Percentiles rank a stretch among this genome's conserved stretches.
These are phyloP conservation scores for Candida chauliodis DNA, from an alignment of 805 yeast species.

Conservation along the genomic window DNA sequence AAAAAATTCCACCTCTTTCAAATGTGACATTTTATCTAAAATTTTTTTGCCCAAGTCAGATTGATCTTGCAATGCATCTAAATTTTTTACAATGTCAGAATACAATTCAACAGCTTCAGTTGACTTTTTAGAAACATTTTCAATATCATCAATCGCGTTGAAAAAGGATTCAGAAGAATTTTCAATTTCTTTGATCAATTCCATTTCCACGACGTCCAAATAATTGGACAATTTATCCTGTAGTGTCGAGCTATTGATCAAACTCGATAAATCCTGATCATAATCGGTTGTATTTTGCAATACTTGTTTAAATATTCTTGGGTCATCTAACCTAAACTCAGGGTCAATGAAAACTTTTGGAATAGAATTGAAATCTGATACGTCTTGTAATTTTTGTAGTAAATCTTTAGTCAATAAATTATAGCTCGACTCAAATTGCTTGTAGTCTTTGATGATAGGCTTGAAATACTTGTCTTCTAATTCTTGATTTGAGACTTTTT, in stretches of 20 bases:
- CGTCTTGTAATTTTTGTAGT: constrained; percentile 22
- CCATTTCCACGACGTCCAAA: constrained; percentile 79
- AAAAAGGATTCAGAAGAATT: constrained; percentile 82
- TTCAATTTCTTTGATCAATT: constrained; percentile 77
- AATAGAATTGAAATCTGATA: constrained; percentile 25
- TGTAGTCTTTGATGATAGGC: constrained; percentile 24
- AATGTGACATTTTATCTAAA: constrained; percentile 46
- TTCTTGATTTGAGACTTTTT: constrained; percentile 21
- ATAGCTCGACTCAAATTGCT: constrained; percentile 35
- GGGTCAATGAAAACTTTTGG: constrained; percentile 68
- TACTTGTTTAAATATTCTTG: constrained; percentile 75
- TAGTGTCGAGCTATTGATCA: constrained; percentile 51
- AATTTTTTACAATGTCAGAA: constrained; percentile 40
- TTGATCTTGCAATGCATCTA: constrained; percentile 48
- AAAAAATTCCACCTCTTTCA: constrained; percentile 57
- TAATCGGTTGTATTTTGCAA: constrained; percentile 50
- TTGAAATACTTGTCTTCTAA: constrained; percentile 17
- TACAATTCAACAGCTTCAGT: constrained; percentile 47
- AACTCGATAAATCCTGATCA: constrained; percentile 17
- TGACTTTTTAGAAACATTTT: constrained; percentile 56
- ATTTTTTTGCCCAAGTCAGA: constrained; percentile 49
- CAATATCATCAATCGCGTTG: constrained; percentile 76
- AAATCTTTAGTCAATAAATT: constrained; percentile 35
- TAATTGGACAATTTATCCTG: constrained; percentile 81
- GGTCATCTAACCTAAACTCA: constrained; percentile 81